Base-by-base conservation (phyloP, 1,284 basidiomycete genomes). In the Cryptococcus hybrid region DNA sequence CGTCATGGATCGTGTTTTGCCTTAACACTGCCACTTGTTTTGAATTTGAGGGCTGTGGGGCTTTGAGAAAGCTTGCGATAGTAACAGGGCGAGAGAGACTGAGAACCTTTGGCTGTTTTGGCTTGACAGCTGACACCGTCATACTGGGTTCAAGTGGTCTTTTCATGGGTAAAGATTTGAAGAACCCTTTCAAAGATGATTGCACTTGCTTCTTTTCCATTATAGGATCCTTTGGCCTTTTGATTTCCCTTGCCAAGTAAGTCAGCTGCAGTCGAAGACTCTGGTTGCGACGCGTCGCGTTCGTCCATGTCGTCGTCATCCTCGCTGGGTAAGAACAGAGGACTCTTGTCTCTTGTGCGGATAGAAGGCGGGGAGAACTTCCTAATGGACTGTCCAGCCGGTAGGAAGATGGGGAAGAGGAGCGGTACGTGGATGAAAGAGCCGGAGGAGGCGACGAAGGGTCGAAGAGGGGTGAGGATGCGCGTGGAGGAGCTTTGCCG, bases 141-240 rank as follows among this genome's bases (percentile, higher is more conserved):
- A 51, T 57, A 2, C 39, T 43, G n/a, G 60, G 59, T 30, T 54
- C 49, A 24, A 55, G 54, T 43, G 58, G 60, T 24, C 51, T 56
- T 54, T 56, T 65, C 30, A 37, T 50, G 45, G 55, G 58, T n/a
- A 56, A n/a, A 2, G 63, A 46, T 12, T 57, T 48, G 56, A 75
- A 75, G 61, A 73, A 75, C n/a, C 63, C 62, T 42, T 66, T 66
- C 18, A 74, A 53, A 4, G 62, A 63, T 1, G 59, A 59, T 51
- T 74, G 73, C 0, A 53, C 37, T 1, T 50, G 50, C 24, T 50
- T 52, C 35, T 59, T 63, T 30, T 36, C 47, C 18, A 38, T n/a
- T 39, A 13, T 38, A 6, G 36, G 54, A 34, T 55, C 35, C 35
- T 15, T 44, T 51, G 11, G 30, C 13, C 39, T 12, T 24, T 24